These are phyloP conservation scores for Aspergillus saccharolyticus DNA, from an alignment of 495 filamentous ascomycete genomes.

Conservation along the genomic window DNA sequence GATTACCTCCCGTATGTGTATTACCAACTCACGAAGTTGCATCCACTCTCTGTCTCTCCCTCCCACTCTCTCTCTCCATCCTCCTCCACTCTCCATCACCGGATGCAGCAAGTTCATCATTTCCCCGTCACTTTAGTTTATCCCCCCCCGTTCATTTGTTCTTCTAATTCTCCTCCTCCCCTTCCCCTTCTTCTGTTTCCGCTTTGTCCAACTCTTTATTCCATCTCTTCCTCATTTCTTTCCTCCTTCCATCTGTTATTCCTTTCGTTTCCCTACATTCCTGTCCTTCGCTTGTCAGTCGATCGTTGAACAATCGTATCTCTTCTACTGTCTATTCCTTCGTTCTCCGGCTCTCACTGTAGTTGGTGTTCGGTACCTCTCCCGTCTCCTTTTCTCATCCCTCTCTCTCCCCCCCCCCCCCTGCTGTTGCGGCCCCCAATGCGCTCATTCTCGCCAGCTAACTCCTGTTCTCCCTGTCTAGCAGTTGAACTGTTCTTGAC, in stretches of 20 bases:
- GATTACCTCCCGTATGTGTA: constrained; percentile 4
- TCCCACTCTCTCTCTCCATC: constrained; percentile 5
- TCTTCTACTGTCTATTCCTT: constrained; percentile 2
- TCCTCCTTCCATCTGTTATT: constrained; percentile 8
- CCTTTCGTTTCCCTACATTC: constrained; percentile 10
- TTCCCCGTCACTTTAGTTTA: constrained; percentile 1
- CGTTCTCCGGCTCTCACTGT: background rate
- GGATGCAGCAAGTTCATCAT: background rate
- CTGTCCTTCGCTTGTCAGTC: constrained; percentile 11
- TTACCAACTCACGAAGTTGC: background rate
- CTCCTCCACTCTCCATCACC: background rate
- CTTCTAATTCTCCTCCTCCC: constrained; percentile 11
- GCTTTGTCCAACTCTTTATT: background rate
- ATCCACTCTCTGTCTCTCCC: background rate
- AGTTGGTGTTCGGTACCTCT: constrained; percentile 3
- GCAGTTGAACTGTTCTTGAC: background rate
- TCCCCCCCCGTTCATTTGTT: constrained; percentile 8
- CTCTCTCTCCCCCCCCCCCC: constrained; percentile 8
- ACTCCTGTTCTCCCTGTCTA: constrained; percentile 21
- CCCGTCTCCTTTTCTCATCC: constrained; percentile 8
- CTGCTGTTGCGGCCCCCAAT: constrained; percentile 17
- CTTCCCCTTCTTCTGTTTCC: constrained; percentile 12
- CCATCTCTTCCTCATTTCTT: constrained; percentile 9
- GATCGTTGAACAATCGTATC: background rate
- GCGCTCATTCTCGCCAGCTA: constrained; percentile 16